Base-by-base conservation (phyloP, 2,329 filamentous ascomycete species). In the Cladosporium sp. region DNA sequence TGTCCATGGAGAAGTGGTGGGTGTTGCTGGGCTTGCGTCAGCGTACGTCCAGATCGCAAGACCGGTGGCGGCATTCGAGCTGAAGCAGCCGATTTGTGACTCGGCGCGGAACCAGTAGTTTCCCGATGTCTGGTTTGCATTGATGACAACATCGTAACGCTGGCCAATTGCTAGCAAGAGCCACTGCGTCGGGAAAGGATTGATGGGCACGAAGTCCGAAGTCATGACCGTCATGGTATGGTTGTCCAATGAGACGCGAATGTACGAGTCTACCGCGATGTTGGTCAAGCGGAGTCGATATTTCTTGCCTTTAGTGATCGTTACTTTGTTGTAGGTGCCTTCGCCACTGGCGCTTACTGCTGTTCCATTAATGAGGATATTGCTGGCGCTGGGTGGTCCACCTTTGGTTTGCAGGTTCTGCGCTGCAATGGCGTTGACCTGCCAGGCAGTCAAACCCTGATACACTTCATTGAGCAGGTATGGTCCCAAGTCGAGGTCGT, bases 61-160 rank as follows among this genome's bases (percentile, higher is more conserved):
- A 5, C 70, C 61, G 8, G 57, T 51, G 41, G 62, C 59, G 29
- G 61, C 62, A 40, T 67, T 66, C 13, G 47, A 67, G 45, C 59
- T 61, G 11, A 62, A 57, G 45, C 70, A 72, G n/a, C 57, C 64
- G 3, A 47, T 51, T n/a, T 67, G 71, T 7, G 63, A 57, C 5
- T 67, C 61, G 2, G 72, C 70, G 3, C 72, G 65, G 58, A 75
- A 70, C 72, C 72, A 75, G 57, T 74, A 74, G 53, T 63, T 71
- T 30, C 63, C 69, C 2, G 62, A 58, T 3, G 70, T 64, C 54
- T 73, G 70, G 52, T 73, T 72, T 36, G 72, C 69, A 16, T 60
- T 67, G 59, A 75, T 67, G 49, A 75, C 61, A 6, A 75, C 71
- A 43, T 75, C 72, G 64, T 74, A 74, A 3, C 72, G 67, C 54